Evolutionary conservation across 805 yeast genomes (phyloP).

Genomic region (Candida jianshihensis): DNA sequence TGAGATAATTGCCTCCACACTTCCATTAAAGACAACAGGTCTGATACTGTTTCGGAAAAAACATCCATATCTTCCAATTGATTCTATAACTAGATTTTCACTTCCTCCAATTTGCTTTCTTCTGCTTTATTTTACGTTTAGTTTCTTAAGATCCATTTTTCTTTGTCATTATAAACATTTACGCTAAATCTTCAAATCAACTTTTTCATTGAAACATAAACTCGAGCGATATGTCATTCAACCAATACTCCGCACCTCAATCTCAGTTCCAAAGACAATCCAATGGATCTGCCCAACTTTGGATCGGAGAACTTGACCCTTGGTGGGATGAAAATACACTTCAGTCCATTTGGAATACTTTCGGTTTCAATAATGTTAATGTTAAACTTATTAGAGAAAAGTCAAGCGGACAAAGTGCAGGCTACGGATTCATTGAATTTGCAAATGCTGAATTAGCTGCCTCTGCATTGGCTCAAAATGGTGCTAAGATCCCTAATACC

Average conservation of each 20-base stretch:
- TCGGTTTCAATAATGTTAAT: slow-evolving; percentile 53
- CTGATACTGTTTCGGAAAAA: no score
- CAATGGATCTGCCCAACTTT: slow-evolving; percentile 32
- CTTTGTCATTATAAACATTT: background rate
- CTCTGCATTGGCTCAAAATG: slow-evolving; percentile 61
- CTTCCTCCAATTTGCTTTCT: no score
- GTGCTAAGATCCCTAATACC: slow-evolving; percentile 59
- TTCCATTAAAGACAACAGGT: no score
- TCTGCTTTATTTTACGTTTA: no score
- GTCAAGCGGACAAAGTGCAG: slow-evolving; percentile 40
- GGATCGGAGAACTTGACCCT: slow-evolving; percentile 92
- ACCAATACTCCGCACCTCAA: background rate
- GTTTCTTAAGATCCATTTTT: no score
- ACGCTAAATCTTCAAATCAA: background rate
- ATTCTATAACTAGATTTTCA: no score
- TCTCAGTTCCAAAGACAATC: background rate
- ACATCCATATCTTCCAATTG: no score
- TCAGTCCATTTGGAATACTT: slow-evolving; percentile 57
- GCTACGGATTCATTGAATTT: slow-evolving; percentile 82
- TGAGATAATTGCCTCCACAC: no score
- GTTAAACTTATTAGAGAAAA: slow-evolving; percentile 72
- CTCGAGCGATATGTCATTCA: slow-evolving; percentile 1
- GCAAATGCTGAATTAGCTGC: slow-evolving; percentile 57
- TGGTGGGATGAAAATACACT: slow-evolving; percentile 72
- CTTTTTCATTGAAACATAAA: no score